These are phyloP conservation scores for Protomyces gravidus DNA, from an alignment of 1,139 yeast genomes.

Conservation along the genomic window DNA sequence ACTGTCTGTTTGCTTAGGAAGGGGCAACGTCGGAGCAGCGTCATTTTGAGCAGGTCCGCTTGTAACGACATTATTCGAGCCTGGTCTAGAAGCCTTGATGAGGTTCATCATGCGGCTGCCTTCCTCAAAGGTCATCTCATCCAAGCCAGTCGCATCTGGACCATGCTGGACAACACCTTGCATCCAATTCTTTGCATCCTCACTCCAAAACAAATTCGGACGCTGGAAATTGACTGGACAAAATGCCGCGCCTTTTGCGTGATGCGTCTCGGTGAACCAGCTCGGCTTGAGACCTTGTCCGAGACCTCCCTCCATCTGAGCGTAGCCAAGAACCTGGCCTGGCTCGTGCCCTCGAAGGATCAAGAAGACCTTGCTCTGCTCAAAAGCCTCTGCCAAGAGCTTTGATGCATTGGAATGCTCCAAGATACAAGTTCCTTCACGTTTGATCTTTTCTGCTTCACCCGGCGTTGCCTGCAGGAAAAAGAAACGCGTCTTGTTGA, in stretches of 20 bases:
- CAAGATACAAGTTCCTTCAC: not conserved
- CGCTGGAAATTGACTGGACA: not conserved
- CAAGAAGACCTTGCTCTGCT: not conserved
- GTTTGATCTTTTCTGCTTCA: not conserved
- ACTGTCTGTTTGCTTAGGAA: not conserved
- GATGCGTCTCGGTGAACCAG: not conserved
- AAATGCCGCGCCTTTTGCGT: not conserved
- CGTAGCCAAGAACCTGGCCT: not conserved
- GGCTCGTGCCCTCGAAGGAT: not conserved
- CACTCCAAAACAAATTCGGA: not conserved
- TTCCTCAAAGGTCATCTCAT: not conserved
- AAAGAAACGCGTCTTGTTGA: not conserved
- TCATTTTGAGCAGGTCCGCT: not conserved
- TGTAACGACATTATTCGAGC: not conserved
- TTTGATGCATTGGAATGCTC: not conserved
- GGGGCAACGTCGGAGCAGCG: not conserved
- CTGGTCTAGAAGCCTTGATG: not conserved
- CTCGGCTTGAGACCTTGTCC: not conserved
- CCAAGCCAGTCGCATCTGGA: not conserved
- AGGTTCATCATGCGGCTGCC: slow-evolving; percentile 2
- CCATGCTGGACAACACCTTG: not conserved
- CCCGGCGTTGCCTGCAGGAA: not conserved
- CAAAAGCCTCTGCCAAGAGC: not conserved
- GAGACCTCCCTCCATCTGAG: slow-evolving; percentile 1
- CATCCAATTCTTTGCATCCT: not conserved